A percentile compares a stretch with the other conserved stretches of the same genome.
These are phyloP conservation scores for Sedum album DNA, from an alignment of 164 flowering plant species.

Conservation along the genomic window DNA sequence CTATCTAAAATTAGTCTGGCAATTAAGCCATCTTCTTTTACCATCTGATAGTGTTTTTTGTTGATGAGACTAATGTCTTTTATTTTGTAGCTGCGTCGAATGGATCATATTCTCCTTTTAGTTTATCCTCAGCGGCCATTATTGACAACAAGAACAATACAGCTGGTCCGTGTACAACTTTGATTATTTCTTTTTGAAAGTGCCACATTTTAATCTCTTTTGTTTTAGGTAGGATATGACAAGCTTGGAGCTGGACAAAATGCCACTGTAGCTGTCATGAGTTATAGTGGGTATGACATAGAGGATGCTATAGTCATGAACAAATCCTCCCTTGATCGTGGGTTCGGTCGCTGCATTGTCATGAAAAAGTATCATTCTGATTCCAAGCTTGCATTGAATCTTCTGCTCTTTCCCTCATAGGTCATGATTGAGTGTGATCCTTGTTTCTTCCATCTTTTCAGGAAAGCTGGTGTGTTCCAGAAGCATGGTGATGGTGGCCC, in stretches of 20 bases:
- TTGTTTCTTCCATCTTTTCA: constrained; percentile 16
- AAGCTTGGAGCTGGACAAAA: no score
- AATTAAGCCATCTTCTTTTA: neutral
- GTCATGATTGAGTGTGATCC: neutral
- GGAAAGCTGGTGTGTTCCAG: constrained; percentile 40
- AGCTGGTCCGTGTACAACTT: constrained; percentile 54
- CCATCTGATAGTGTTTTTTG: neutral
- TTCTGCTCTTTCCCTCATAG: neutral
- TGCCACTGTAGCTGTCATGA: no score
- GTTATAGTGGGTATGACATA: no score
- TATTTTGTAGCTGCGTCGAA: constrained; percentile 52
- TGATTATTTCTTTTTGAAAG: neutral
- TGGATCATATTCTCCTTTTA: no score
- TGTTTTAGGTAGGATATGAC: constrained; percentile 72
- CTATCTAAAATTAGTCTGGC: constrained; percentile 13
- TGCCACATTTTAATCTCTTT: neutral
- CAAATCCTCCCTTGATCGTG: no score
- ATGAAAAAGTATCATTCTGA: constrained; percentile 58
- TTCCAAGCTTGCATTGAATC: neutral
- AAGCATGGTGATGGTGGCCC: constrained; percentile 40
- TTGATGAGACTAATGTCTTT: neutral
- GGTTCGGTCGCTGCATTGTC: constrained; percentile 95
- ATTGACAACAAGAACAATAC: constrained; percentile 87
- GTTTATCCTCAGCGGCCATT: no score
- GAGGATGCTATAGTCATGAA: constrained; percentile 99